Evolutionary conservation across 768 basidiomycete species (phyloP).

Genomic region (Russula compacta): DNA sequence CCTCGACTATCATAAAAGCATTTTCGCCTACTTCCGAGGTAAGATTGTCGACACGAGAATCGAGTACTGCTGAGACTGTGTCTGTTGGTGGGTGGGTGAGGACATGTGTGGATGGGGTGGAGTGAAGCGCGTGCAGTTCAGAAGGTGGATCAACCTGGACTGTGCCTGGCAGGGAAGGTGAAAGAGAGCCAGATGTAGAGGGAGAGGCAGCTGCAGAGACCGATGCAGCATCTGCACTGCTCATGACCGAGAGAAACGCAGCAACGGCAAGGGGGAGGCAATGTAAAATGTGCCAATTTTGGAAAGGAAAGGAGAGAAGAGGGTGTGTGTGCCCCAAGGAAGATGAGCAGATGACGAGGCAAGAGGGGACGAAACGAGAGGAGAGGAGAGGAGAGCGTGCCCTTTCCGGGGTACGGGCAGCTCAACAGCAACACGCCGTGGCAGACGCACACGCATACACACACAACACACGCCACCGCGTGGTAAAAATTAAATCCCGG

Average conservation of each 20-base stretch:
- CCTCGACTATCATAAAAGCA: constrained; percentile 18
- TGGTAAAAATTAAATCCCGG: not conserved
- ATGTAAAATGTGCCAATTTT: not conserved
- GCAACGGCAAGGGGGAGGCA: constrained; percentile 2
- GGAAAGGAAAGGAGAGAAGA: constrained; percentile 5
- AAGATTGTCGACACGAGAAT: constrained; percentile 5
- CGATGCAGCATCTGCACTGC: constrained; percentile 31
- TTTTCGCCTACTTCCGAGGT: constrained; percentile 14
- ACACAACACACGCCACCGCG: not conserved
- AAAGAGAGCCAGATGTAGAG: constrained; percentile 27
- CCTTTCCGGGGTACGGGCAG: constrained; percentile 7
- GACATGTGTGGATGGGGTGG: constrained; percentile 25
- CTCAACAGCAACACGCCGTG: constrained; percentile 3
- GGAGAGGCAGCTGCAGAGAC: constrained; percentile 25
- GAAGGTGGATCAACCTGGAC: constrained; percentile 26
- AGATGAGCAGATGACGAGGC: not conserved
- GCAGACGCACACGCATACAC: not conserved
- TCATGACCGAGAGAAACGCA: constrained; percentile 30
- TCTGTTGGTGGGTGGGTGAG: constrained; percentile 16
- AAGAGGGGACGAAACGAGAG: not conserved
- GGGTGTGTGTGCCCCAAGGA: constrained; percentile 5
- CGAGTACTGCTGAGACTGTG: constrained; percentile 5
- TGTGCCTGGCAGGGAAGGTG: constrained; percentile 24
- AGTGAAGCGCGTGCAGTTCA: constrained; percentile 9
- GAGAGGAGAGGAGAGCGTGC: constrained; percentile 8